Base-by-base conservation (phyloP, 352 stramenopile species). In the Globisporangium paddicum region DNA sequence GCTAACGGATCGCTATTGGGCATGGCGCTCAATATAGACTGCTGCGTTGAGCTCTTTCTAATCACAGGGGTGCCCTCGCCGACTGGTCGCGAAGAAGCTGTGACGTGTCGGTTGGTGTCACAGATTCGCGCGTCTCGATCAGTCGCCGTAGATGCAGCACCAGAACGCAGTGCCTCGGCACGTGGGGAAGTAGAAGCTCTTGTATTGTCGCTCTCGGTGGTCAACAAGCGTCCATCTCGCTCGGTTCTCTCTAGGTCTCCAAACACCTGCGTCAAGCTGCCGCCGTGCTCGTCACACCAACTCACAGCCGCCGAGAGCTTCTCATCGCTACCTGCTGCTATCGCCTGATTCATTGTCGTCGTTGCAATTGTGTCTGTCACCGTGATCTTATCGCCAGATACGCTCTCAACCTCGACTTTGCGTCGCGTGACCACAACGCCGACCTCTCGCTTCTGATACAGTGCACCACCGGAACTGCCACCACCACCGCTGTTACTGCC, bases 241-340 rank as follows among this genome's bases (percentile, higher is more conserved):
- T 37, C 46, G 26, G 25, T 52, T 11, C 46, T 16, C 13, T 46
- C 49, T 38, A 56, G 19, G 23, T 79, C 63, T 55, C 89, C 78
- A 64, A 90, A 90, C 47, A 90, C 81, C 46, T 90, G 77, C 41
- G 80, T 92, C 25, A 92, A 63, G 51, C 79, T 90, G 37, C 82
- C 82, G 47, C 82, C 82, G 55, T 90, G 80, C 64, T 90, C 77
- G 61, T 95, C 85, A 53, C 85, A 88, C 84, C 84, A 94, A 57
- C 80, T 91, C 53, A 93, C 84, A 6, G 74, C 73, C 2, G 76
- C 75, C 30, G 77, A 77, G 51, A 87, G 67, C 68, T 82, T 82
- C 21, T 56, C 62, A 41, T 78, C 46, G 50, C 69, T 56, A 56
- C 45, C 48, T 55, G 41, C 62, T 21, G 30, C 69, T 45, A 52